Percentiles rank a stretch among this genome's conserved stretches.
phyloP scores from a whole-genome alignment of 805 yeast species.

The Cyberlindnera amylophila region DNA sequence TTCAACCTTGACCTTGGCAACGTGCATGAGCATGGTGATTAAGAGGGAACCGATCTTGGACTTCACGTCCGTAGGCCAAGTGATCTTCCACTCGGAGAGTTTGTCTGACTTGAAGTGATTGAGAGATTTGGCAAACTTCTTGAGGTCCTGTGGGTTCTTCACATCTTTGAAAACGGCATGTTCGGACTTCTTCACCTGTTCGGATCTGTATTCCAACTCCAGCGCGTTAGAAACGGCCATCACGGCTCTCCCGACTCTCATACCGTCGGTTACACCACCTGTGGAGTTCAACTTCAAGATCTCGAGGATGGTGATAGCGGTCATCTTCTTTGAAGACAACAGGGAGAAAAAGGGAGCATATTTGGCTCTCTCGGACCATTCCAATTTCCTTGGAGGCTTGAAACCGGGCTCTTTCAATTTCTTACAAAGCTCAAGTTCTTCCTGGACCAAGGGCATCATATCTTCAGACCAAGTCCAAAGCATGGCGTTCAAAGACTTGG shows the following conservation, averaged over 20 bases:
- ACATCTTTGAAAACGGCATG: slow-evolving; percentile 49
- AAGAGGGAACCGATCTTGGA: slow-evolving; percentile 82
- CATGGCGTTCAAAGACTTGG: slow-evolving; percentile 63
- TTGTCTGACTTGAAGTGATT: slow-evolving; percentile 34
- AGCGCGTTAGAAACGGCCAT: slow-evolving; percentile 78
- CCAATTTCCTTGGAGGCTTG: slow-evolving; percentile 22
- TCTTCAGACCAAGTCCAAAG: slow-evolving; percentile 82
- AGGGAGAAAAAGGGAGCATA: slow-evolving; percentile 77
- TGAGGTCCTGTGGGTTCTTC: slow-evolving; percentile 34
- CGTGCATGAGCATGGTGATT: slow-evolving; percentile 69
- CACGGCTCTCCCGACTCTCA: slow-evolving; percentile 80
- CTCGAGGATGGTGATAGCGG: slow-evolving; percentile 82
- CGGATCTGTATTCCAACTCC: slow-evolving; percentile 79
- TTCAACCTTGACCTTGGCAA: slow-evolving; percentile 74
- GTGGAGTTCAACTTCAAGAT: slow-evolving; percentile 68
- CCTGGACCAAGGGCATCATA: slow-evolving; percentile 64
- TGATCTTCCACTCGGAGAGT: slow-evolving; percentile 34
- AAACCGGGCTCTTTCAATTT: slow-evolving; percentile 32
- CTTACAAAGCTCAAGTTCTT: slow-evolving; percentile 58
- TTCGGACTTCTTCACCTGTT: slow-evolving; percentile 55
- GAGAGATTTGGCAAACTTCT: slow-evolving; percentile 24
- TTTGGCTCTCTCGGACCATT: slow-evolving; percentile 39
- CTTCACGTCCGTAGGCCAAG: slow-evolving; percentile 54
- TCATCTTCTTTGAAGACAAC: slow-evolving; percentile 75
- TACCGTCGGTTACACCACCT: slow-evolving; percentile 74